Base-by-base conservation (phyloP, 2,329 filamentous ascomycete genomes). In the Alternaria triticina region DNA sequence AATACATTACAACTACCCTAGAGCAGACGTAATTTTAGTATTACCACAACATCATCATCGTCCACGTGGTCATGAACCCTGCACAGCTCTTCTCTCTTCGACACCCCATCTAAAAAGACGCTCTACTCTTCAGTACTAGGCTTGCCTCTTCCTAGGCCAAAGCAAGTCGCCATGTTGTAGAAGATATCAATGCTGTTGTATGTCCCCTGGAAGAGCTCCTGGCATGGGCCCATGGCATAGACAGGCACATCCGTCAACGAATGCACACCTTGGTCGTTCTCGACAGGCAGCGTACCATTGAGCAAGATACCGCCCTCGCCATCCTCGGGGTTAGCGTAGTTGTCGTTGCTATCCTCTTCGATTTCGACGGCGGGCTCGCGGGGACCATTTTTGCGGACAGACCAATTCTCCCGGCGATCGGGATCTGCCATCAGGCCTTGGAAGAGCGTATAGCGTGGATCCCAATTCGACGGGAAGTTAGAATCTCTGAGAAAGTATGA, bases 381-480 rank as follows among this genome's bases (percentile, higher is more conserved):
- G 1, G 91, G 86, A 0, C 88, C 89, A 17, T 84, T 82, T 78
- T 88, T 88, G 82, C 89, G 89, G 13, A 95, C 88, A 67, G 85
- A 85, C 84, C 90, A 96, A 81, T 91, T 87, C 83, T 96, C 93
- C 22, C 91, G 86, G 72, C 86, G 88, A 78, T 96, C 93, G 0
- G 93, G 93, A 74, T 87, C 86, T 30, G 91, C 91, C 52, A 85
- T 87, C 33, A 93, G 80, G 55, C 93, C 93, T 44, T 89, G 86
- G 59, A 91, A 92, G 54, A 96, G 88, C 61, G 91, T 91, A 81
- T 95, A 96, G 30, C 93, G 87, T 13, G 93, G 93, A 77, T 93
- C 90, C 92, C 93, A 96, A 83, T 93, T 93, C 66, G 87, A 84
- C 20, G 93, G 93, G 85, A 96, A 96, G 82, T 91, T 87, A 55